A percentile compares a stretch with the other conserved stretches of the same genome.
Conservation (phyloP, 2,329 filamentous ascomycete genomes). For the Sordariomycetes sp. region DNA sequence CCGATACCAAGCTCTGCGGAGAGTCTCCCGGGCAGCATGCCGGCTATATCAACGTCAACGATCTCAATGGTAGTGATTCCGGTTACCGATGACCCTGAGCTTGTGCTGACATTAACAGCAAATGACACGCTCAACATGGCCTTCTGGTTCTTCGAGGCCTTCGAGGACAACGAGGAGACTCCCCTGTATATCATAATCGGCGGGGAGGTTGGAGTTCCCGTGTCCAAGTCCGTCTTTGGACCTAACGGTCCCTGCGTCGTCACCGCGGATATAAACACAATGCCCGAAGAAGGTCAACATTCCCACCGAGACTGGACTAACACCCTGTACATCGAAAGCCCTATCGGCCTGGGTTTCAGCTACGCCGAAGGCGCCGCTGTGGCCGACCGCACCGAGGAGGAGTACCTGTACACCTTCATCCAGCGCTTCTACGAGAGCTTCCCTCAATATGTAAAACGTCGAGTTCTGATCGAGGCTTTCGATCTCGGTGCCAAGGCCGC, state of each 20-base stretch:
- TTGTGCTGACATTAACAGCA: too few species aligned
- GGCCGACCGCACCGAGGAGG: not conserved
- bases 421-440: not conserved
- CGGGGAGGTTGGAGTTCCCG: not conserved
- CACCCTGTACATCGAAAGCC: slow-evolving; percentile 1
- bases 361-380: not conserved
- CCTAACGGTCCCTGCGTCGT: not conserved
- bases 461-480: not conserved
- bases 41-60: too few species aligned
- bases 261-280: not conserved
- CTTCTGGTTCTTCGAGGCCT: slow-evolving; percentile 1
- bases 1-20: too few species aligned
- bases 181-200: not conserved
- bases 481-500: not conserved
- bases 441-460: not conserved
- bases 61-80: too few species aligned
- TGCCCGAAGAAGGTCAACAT: too few species aligned
- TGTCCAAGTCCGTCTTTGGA: not conserved
- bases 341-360: not conserved
- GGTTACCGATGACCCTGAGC: too few species aligned
- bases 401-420: not conserved
- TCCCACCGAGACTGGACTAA: too few species aligned
- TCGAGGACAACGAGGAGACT: not conserved
- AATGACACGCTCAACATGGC: too few species aligned
- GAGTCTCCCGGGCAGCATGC: too few species aligned